phyloP scores from a whole-genome alignment of 768 basidiomycete genomes.

The Tulasnella sp. region DNA sequence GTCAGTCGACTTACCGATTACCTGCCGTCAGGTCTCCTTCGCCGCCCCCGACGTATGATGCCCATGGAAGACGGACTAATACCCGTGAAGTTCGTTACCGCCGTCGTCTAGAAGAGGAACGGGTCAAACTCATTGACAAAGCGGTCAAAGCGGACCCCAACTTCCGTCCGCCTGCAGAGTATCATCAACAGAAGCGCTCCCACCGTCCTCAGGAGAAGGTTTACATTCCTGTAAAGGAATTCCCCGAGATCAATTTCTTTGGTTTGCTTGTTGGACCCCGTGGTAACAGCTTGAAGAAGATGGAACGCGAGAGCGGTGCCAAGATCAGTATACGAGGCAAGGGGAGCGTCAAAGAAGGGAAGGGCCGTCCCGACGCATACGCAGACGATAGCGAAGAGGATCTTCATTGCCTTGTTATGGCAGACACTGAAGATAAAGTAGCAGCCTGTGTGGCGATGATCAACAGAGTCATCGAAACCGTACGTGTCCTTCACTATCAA shows the following conservation, averaged over 20 bases:
- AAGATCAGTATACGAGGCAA: conserved; percentile 98
- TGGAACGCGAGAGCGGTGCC: conserved; percentile 96
- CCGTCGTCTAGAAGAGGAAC: conserved; percentile 87
- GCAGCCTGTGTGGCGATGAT: conserved; percentile 85
- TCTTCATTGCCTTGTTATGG: conserved; percentile 92
- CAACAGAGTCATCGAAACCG: conserved; percentile 96
- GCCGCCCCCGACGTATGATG: conserved; percentile 94
- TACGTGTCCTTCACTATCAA: conserved; percentile 24
- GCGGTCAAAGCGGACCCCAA: conserved; percentile 97
- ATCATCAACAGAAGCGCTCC: conserved; percentile 87
- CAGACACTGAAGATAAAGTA: conserved; percentile 87
- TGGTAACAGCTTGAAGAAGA: conserved; percentile 98
- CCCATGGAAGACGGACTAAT: conserved; percentile 94
- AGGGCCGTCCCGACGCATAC: conserved; percentile 85
- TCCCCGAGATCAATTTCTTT: conserved; percentile 99
- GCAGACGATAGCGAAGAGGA: conserved; percentile 98
- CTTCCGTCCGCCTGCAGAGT: conserved; percentile 94
- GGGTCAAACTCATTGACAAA: conserved; percentile 83
- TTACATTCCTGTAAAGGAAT: conserved; percentile 99
- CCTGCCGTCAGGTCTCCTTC: conserved; percentile 62
- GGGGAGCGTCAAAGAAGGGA: conserved; percentile 97
- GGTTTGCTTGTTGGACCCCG: conserved; percentile 95
- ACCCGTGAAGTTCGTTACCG: conserved; percentile 97
- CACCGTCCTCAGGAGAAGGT: conserved; percentile 95
- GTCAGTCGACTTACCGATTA: background rate